Evolutionary conservation across 2,329 filamentous ascomycete genomes (phyloP).

Genomic region (Sclerotinia nivalis): DNA sequence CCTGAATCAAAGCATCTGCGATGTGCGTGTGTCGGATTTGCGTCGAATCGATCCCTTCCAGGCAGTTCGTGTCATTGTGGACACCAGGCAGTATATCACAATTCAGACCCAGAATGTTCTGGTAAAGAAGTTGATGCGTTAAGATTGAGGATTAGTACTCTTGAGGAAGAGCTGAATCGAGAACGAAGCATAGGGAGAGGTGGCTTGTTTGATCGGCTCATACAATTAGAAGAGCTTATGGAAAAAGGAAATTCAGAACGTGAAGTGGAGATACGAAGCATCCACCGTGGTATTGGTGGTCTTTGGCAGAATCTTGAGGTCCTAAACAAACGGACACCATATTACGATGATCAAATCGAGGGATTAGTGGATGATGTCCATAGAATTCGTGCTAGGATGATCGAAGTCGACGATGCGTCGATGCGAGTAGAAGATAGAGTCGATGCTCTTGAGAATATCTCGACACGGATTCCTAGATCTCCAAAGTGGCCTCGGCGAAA

Average conservation of each 20-base stretch:
- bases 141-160: conserved; percentile 47
- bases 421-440: conserved; percentile 41
- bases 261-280: conserved; percentile 54
- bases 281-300: conserved; percentile 55
- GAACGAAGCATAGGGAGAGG: conserved; percentile 39
- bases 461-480: background rate
- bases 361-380: conserved; percentile 47
- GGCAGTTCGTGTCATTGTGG: conserved; percentile 59
- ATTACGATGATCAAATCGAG: conserved; percentile 56
- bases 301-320: conserved; percentile 53
- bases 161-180: conserved; percentile 49
- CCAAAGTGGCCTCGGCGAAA: conserved; percentile 31
- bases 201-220: conserved; percentile 35
- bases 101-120: conserved; percentile 48
- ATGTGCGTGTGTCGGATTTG: conserved; percentile 60
- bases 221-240: conserved; percentile 54
- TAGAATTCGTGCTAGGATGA: conserved; percentile 38
- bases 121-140: conserved; percentile 53
- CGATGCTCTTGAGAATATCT: conserved; percentile 34
- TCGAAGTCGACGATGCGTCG: conserved; percentile 41
- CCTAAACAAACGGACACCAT: conserved; percentile 52
- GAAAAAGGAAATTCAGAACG: conserved; percentile 55
- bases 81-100: conserved; percentile 61
- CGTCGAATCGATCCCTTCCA: conserved; percentile 54
- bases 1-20: conserved; percentile 59